Base-by-base conservation (phyloP, 2,329 filamentous ascomycete genomes). In the Ceratocystis ficicola region DNA sequence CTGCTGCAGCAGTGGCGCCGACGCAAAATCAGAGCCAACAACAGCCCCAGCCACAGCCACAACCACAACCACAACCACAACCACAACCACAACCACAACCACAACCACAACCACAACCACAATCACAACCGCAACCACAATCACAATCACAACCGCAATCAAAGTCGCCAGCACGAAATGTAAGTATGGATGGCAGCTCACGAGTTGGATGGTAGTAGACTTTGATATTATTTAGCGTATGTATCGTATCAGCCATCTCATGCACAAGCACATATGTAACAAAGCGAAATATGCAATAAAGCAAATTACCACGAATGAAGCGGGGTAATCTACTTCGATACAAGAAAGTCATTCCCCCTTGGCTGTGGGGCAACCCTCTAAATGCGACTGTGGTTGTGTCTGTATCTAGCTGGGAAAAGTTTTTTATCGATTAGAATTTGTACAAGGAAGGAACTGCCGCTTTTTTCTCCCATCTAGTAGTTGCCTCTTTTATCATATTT, bases 351-450 rank as follows among this genome's bases (percentile, higher is more conserved):
- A 30, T n/a, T 12, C 1, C 10, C 8, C 55, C 25, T 36, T 59
- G 55, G 55, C 55, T 59, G 55, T 28, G 55, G 55, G 55, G 28
- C 55, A 59, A 59, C 55, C 55, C 52, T 10, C 25, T n/a, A 59
- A 28, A 15, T 28, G 48, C 48, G 25, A 20, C 12, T 41, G n/a
- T 6, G 30, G 30, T 12, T 20, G 48, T 52, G 48, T 20, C 36
- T 59, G 36, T 36, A n/a, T 59, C 25, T 28, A 32, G 55, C 32
- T 41, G 36, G 55, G 28, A 30, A 59, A 57, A 59, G n/a, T 12
- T 12, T 36, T 62, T 62, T 62, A 62, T 62, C 36, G 36, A 62
- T 62, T 62, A 62, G 60, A 62, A 62, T 22, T 7, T 44, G 44
- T 25, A 28, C 30, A 28, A 30, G 36, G 44, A 62, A 28, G 60